Conservation (phyloP, 2,329 filamentous ascomycete genomes). For the Aspergillaceae sp. region DNA sequence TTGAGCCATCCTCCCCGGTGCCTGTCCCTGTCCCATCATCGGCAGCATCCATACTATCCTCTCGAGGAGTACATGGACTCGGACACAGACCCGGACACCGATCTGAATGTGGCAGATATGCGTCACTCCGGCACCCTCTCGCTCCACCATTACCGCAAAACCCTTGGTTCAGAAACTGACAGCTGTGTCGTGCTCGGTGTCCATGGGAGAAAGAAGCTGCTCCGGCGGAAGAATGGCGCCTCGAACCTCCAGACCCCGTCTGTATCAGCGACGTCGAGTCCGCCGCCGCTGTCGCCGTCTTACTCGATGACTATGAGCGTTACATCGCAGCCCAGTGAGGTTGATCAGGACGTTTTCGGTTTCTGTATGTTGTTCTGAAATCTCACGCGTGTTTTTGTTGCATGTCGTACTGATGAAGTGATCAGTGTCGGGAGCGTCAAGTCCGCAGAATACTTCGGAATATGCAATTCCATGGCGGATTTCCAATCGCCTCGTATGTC, state of each 20-base stretch:
- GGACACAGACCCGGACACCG: too few species aligned
- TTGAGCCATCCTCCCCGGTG: too few species aligned
- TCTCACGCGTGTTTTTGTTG: too few species aligned
- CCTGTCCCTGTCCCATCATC: too few species aligned
- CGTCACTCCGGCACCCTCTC: constrained; percentile 12
- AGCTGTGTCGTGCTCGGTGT: constrained; percentile 9
- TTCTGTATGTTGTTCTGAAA: constrained; percentile 5
- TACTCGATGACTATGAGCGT: constrained; percentile 23
- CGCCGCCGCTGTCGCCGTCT: constrained; percentile 30
- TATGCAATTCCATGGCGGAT: not conserved
- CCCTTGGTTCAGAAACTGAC: constrained; percentile 9
- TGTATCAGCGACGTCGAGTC: constrained; percentile 24
- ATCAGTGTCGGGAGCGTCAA: not conserved
- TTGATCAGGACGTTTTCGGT: constrained; percentile 18
- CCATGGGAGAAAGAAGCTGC: constrained; percentile 19
- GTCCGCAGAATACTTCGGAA: not conserved
- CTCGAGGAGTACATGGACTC: too few species aligned
- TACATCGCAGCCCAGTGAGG: constrained; percentile 21
- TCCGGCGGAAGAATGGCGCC: constrained; percentile 24
- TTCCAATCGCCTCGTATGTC: not conserved
- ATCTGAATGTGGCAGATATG: too few species aligned
- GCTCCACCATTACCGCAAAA: constrained; percentile 30
- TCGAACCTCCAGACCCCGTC: constrained; percentile 22
- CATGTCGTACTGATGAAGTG: not conserved
- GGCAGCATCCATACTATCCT: too few species aligned